Base-by-base conservation (phyloP, 371 early-diverging fungal genomes). In the Chytridium lagenaria region DNA sequence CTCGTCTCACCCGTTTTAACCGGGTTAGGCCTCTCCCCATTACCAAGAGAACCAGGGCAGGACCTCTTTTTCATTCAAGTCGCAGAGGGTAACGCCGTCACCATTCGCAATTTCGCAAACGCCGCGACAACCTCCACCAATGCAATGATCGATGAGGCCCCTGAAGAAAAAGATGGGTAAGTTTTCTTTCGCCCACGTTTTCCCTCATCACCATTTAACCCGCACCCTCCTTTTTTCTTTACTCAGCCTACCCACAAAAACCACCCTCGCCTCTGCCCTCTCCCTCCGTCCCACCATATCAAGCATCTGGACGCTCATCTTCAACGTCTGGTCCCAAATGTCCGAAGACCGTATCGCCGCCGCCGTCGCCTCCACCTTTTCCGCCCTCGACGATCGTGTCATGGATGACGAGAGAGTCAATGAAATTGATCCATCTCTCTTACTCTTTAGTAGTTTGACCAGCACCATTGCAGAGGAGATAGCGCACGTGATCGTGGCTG, bases 181-280 rank as follows among this genome's bases (percentile, higher is more conserved):
- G 55, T 30, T 30, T 50, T n/a, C 16, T 34, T 36, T 23, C 12
- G 16, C 1, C 1, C 26, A 5, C 44, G 36, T 36, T 57, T 59
- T 26, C 61, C 33, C 10, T 39, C 22, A 30, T 23, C 40, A n/a
- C 28, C 36, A 0, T 52, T 26, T 52, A 26, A 10, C 26, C 55
- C 23, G 16, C 26, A 52, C 5, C 55, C 12, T 50, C 40, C 19
- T 36, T 28, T 26, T 67, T 34, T 39, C 33, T 31, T 36, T 30
- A 38, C n/a, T 36, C 67, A 74, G 72, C 80, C 80, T 37, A 77
- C 80, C 52, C 77, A 75, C 50, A 84, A 83, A 74, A 77, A 79
- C 63, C 87, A 70, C 88, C 91, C 81, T 88, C 89, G 26, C 55
- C 26, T n/a, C 55, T 5, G 55, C 55, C 5, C 55, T 52, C 12